Conservation (phyloP, 1,284 basidiomycete species). For the Jaminaea rosea region DNA sequence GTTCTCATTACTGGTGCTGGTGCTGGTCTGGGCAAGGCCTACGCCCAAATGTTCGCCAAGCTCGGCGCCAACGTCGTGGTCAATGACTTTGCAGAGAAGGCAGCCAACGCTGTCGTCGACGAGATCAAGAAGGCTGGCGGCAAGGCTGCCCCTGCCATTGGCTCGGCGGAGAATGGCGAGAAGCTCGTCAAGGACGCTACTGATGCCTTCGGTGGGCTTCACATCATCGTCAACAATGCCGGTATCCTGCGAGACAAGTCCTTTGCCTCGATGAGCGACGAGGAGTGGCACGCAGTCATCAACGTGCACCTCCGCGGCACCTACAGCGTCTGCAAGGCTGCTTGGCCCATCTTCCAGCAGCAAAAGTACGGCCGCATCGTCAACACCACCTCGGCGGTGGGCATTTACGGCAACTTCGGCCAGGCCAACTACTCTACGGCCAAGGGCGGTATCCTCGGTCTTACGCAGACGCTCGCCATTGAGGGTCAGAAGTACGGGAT, state of each 20-base stretch:
- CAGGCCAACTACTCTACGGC: constrained; percentile 71
- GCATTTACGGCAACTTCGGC: constrained; percentile 87
- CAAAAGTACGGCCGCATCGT: constrained; percentile 95
- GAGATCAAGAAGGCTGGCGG: constrained; percentile 82
- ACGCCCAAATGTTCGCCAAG: constrained; percentile 80
- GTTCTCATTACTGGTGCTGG: constrained; percentile 75
- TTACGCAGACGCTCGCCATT: constrained; percentile 79
- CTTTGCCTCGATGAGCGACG: constrained; percentile 76
- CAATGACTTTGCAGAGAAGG: constrained; percentile 85
- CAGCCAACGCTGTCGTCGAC: constrained; percentile 71
- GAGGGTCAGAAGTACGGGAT: constrained; percentile 81
- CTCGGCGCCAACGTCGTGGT: constrained; percentile 93
- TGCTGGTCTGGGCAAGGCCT: constrained; percentile 67
- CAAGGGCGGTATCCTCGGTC: constrained; percentile 83
- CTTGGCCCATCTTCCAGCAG: constrained; percentile 93
- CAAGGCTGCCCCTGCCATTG: constrained; percentile 73
- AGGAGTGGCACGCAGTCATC: constrained; percentile 90
- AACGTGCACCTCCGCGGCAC: constrained; percentile 68
- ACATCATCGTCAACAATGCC: constrained; percentile 84
- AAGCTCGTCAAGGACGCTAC: constrained; percentile 77
- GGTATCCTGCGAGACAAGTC: constrained; percentile 81
- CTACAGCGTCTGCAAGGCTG: constrained; percentile 66
- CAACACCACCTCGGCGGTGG: constrained; percentile 84
- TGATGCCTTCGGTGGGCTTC: constrained; percentile 78
- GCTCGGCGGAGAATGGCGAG: constrained; percentile 82